These are phyloP conservation scores for Rubia tinctorum DNA, from an alignment of 305 asterid species.

Conservation along the genomic window DNA sequence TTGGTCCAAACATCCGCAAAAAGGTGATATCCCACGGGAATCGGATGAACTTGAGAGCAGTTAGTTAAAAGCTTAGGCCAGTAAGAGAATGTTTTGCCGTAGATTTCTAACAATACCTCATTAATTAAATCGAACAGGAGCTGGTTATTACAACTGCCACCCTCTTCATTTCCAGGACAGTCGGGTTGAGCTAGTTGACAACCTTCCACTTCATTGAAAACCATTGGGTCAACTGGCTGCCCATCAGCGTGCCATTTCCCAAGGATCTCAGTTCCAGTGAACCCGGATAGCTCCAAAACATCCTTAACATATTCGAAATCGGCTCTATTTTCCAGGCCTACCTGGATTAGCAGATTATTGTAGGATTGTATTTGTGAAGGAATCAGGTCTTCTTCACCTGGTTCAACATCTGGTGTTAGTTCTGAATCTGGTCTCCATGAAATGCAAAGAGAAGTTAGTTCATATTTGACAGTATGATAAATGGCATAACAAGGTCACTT, in stretches of 20 bases:
- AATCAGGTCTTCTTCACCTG: conserved; percentile 4
- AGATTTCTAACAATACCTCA: conserved; percentile 54
- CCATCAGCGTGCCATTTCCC: conserved; percentile 54
- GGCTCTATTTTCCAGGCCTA: conserved; percentile 38
- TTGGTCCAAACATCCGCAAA: conserved; percentile 73
- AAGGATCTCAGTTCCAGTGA: conserved; percentile 42
- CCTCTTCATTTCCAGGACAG: conserved; percentile 30
- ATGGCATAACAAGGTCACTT: not conserved
- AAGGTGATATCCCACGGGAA: conserved; percentile 58
- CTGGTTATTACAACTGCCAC: conserved; percentile 34
- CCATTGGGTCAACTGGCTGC: conserved; percentile 46
- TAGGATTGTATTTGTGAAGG: conserved; percentile 24
- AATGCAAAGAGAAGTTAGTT: not conserved
- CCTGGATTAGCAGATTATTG: conserved; percentile 24
- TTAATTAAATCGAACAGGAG: conserved; percentile 71
- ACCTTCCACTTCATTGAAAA: conserved; percentile 51
- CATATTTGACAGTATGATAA: not conserved
- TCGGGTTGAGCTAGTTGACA: conserved; percentile 27
- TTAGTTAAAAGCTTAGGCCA: conserved; percentile 60
- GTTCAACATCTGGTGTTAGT: conserved; percentile 12
- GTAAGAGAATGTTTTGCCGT: conserved; percentile 56
- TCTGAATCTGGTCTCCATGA: conserved; percentile 20
- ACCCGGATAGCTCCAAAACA: conserved; percentile 64
- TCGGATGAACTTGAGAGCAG: conserved; percentile 42
- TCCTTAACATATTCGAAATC: conserved; percentile 67